Evolutionary conservation across 208 protist species (phyloP).

Genomic region (Phytomonas francai): DNA sequence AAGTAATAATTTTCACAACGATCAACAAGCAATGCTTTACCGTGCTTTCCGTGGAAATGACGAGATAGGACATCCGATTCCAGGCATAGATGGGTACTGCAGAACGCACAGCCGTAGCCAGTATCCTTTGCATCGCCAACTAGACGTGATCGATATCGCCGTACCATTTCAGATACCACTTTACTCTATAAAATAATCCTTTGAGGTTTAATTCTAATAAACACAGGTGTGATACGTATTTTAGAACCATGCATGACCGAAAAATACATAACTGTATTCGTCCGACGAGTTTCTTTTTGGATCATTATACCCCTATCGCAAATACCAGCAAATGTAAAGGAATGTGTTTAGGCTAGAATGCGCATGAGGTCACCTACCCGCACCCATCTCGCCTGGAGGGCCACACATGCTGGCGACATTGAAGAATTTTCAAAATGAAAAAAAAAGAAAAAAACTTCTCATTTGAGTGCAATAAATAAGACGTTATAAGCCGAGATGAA

Average conservation of each 20-base stretch:
- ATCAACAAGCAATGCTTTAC: conserved; percentile 58
- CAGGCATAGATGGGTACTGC: conserved; percentile 58
- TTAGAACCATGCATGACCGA: neutral
- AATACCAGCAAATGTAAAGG: neutral
- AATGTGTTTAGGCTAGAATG: neutral
- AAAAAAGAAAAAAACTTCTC: neutral
- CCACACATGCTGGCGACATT: neutral
- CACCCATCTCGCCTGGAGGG: neutral
- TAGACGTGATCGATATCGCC: conserved; percentile 32
- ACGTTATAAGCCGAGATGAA: neutral
- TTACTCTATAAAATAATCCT: neutral
- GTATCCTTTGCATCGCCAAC: conserved; percentile 20
- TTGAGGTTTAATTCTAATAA: neutral
- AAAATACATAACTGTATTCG: neutral
- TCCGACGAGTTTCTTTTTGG: neutral
- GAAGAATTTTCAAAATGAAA: neutral
- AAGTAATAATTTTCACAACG: conserved; percentile 73
- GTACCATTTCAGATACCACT: conserved; percentile 16
- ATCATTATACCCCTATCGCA: neutral
- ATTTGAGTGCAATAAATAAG: neutral
- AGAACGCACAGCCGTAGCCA: conserved; percentile 67
- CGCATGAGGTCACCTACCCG: neutral
- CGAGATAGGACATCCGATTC: conserved; percentile 53
- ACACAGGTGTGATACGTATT: neutral
- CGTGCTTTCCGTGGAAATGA: conserved; percentile 65